Base-by-base conservation (phyloP, 768 basidiomycete genomes). In the Hemileccinum rubropunctum region DNA sequence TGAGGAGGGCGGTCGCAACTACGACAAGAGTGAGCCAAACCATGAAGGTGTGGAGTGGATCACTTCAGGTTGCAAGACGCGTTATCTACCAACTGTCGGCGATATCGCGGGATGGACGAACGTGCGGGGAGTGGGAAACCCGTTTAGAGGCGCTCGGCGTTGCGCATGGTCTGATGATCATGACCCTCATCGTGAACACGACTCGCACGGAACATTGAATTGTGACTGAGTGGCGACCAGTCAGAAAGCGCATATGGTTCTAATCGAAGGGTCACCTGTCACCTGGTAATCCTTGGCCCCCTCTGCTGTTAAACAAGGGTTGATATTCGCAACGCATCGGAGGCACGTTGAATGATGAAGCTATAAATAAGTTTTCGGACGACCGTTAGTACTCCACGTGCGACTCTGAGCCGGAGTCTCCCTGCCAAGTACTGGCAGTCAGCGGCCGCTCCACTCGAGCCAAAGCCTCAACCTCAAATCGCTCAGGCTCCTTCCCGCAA, bases 21-120 rank as follows among this genome's bases (percentile, higher is more conserved):
- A 40, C 45, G 32, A 49, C 12, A 10, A 56, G 27, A 17, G 51
- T 26, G 36, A 60, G 45, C 13, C 33, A 50, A 27, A 59, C 9
- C 51, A 56, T 58, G 21, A 23, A 5, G 27, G 27, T 15, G 18
- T 9, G 17, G 33, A 8, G 7, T 18, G 32, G 15, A n/a, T 26
- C 15, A 10, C 18, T 37, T 10, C 8, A 6, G 2, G 7, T 13
- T 17, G 5, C 13, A 15, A 8, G 40, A 12, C 9, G 9, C 20
- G 11, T 28, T 57, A 57, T 51, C 13, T 47, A 43, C 28, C 28
- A 30, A 8, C 26, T n/a, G 20, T 15, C 44, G 44, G 47, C 14
- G 10, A 26, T 49, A 42, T n/a, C 3, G 36, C 36, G 27, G 14
- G 18, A 34, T n/a, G n/a, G 13, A 42, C 43, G 44, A 53, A 53